phyloP scores from a whole-genome alignment of 2,329 filamentous ascomycete species.

The Penicillium sp. region DNA sequence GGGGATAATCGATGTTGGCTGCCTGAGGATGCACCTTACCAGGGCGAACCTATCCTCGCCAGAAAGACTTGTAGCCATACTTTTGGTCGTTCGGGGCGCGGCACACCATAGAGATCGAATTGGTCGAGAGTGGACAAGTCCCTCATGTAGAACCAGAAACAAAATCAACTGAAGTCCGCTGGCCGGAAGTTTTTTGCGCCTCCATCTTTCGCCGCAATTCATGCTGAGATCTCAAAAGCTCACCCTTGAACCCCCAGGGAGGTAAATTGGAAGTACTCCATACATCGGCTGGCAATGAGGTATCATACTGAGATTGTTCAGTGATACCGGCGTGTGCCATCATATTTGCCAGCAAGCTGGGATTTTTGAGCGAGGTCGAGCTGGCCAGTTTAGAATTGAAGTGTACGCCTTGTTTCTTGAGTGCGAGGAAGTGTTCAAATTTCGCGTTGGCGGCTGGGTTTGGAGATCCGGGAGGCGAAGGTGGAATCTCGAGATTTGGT shows the following conservation, averaged over 20 bases:
- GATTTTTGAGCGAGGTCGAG: slow-evolving; percentile 61
- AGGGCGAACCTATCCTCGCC: background rate
- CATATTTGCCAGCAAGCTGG: slow-evolving; percentile 58
- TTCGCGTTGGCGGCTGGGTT: slow-evolving; percentile 54
- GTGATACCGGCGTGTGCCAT: slow-evolving; percentile 60
- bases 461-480: slow-evolving; percentile 50
- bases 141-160: slow-evolving; percentile 29
- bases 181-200: slow-evolving; percentile 34
- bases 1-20: too few species aligned
- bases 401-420: slow-evolving; percentile 64
- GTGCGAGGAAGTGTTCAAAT: slow-evolving; percentile 60
- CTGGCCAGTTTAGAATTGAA: slow-evolving; percentile 64
- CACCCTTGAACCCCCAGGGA: slow-evolving; percentile 50
- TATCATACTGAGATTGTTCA: slow-evolving; percentile 56
- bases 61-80: too few species aligned
- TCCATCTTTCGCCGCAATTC: slow-evolving; percentile 36
- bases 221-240: slow-evolving; percentile 47
- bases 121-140: background rate
- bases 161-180: slow-evolving; percentile 44
- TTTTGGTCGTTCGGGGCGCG: background rate
- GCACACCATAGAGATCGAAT: background rate
- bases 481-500: slow-evolving; percentile 48
- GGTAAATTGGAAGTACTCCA: slow-evolving; percentile 46
- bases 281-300: slow-evolving; percentile 46
- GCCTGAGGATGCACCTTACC: background rate